These are phyloP conservation scores for Fusarium denticulatum DNA, from an alignment of 2,329 filamentous ascomycete genomes.

Conservation along the genomic window DNA sequence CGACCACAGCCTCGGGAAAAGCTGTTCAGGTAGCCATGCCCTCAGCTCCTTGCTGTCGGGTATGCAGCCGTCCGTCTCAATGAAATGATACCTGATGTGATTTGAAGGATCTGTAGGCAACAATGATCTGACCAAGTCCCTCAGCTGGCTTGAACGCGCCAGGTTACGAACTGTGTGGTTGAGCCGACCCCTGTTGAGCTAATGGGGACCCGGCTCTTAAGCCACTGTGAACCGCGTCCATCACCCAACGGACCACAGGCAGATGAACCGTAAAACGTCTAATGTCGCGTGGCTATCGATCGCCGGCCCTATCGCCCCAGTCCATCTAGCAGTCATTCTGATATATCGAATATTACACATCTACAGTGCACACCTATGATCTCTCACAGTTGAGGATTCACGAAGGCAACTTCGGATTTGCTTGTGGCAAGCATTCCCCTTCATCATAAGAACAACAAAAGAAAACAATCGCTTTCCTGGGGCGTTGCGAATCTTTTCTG, in stretches of 20 bases:
- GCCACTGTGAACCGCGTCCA: conserved; percentile 13
- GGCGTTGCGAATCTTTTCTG: conserved; percentile 21
- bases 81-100: conserved; percentile 1
- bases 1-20: conserved; percentile 30
- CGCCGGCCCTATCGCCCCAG: neutral
- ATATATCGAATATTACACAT: conserved; percentile 2
- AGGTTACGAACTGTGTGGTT: neutral
- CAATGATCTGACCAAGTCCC: conserved; percentile 12
- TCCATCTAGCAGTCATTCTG: conserved; percentile 2
- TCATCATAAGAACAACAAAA: neutral
- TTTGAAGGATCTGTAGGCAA: neutral
- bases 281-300: conserved; percentile 10
- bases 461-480: conserved; percentile 14
- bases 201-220: conserved; percentile 5
- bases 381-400: neutral
- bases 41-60: conserved; percentile 27
- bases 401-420: neutral
- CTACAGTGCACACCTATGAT: neutral
- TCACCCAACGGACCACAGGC: conserved; percentile 21
- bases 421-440: neutral
- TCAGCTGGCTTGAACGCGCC: conserved; percentile 4
- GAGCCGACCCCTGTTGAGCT: conserved; percentile 17
- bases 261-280: conserved; percentile 6
- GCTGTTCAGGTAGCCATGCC: conserved; percentile 1
- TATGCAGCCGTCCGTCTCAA: conserved; percentile 38